A percentile compares a stretch with the other conserved stretches of the same genome.
phyloP scores from a whole-genome alignment of 306 rosid species.

The Vigna mungo region DNA sequence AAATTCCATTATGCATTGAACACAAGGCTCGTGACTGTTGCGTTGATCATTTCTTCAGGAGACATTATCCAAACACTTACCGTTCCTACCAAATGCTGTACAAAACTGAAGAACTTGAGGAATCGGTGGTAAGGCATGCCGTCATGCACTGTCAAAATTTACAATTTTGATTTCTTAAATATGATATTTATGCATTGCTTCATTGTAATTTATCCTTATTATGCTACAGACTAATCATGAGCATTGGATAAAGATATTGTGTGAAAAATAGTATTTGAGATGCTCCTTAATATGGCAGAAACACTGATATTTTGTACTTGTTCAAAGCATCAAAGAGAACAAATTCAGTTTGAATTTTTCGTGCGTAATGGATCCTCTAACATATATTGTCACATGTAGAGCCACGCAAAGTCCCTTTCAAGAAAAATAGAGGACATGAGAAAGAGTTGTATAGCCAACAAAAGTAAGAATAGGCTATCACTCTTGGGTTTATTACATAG shows the following conservation, averaged over 20 bases:
- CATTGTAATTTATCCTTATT: background rate
- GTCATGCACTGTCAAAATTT: background rate
- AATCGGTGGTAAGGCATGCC: conserved; percentile 61
- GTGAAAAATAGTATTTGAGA: background rate
- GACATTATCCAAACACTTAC: conserved; percentile 66
- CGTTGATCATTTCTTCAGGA: conserved; percentile 81
- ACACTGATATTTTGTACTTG: background rate
- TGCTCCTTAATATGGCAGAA: background rate
- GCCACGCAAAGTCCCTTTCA: conserved; percentile 63
- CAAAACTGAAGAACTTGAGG: conserved; percentile 63
- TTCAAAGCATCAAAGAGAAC: conserved; percentile 16
- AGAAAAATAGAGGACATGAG: conserved; percentile 61
- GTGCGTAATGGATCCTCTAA: conserved; percentile 46
- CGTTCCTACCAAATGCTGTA: conserved; percentile 75
- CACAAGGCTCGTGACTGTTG: conserved; percentile 70
- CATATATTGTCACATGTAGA: conserved; percentile 58
- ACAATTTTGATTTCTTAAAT: background rate
- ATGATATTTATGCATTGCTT: background rate
- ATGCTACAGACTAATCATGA: conserved; percentile 24
- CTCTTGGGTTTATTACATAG: conserved; percentile 52
- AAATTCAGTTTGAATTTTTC: conserved; percentile 30
- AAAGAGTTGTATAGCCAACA: conserved; percentile 47
- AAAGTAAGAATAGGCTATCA: conserved; percentile 48
- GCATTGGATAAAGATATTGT: background rate
- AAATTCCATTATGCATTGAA: conserved; percentile 78